Percentiles rank a stretch among this genome's conserved stretches.
Conservation (phyloP, 2,329 filamentous ascomycete species). For the Tothia fuscella region DNA sequence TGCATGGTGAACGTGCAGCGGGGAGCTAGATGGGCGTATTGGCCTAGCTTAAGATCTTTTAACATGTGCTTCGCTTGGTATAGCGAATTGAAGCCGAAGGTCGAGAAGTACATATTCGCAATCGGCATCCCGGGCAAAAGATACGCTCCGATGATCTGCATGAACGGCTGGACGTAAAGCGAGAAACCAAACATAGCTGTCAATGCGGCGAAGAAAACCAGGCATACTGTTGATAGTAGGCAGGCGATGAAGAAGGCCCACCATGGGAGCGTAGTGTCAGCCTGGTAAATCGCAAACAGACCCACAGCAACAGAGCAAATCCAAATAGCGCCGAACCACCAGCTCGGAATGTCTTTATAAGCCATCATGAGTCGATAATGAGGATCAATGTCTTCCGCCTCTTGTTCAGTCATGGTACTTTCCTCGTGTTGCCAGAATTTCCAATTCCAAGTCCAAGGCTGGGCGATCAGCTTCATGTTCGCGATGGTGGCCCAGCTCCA, state of each 20-base stretch:
- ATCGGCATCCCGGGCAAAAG: conserved; percentile 24
- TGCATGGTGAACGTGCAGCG: conserved; percentile 34
- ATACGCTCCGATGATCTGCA: conserved; percentile 13
- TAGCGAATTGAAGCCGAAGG: conserved; percentile 23
- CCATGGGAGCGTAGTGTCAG: conserved; percentile 21
- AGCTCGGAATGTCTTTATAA: conserved; percentile 21
- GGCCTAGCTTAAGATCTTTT: conserved; percentile 26
- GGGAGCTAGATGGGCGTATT: conserved; percentile 28
- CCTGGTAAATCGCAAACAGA: conserved; percentile 17
- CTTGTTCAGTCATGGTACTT: neutral
- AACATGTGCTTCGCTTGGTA: conserved; percentile 17
- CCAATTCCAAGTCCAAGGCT: conserved; percentile 9
- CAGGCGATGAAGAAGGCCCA: conserved; percentile 21
- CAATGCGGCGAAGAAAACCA: conserved; percentile 19
- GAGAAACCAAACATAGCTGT: conserved; percentile 15
- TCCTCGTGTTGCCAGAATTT: conserved; percentile 8
- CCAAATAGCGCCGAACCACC: conserved; percentile 21
- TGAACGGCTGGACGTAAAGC: conserved; percentile 16
- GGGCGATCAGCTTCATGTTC: neutral
- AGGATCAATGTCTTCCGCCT: conserved; percentile 16
- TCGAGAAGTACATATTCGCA: conserved; percentile 35
- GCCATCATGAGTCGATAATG: conserved; percentile 23
- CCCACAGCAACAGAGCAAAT: conserved; percentile 16
- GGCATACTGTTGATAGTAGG: conserved; percentile 15
- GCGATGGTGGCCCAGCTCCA: neutral